Base-by-base conservation (phyloP, 495 filamentous ascomycete genomes). In the Lentithecium fluviatile region DNA sequence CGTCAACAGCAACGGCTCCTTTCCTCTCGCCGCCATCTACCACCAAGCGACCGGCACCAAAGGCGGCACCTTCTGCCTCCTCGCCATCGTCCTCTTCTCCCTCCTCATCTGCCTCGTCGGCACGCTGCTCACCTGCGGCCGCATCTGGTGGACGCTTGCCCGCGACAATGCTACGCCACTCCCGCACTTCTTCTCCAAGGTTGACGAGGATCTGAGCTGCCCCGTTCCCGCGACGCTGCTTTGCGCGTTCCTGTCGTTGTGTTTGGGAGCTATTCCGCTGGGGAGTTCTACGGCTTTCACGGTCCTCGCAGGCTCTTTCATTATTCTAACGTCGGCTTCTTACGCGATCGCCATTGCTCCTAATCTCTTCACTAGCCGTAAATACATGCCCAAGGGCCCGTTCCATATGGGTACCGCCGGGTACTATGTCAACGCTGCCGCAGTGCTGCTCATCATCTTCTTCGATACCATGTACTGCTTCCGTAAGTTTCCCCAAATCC, bases 11-110 rank as follows among this genome's bases (percentile, higher is more conserved):
- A 66, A 76, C 58, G 70, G 72, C 51, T 79, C 78, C 8, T 94
- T 90, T 71, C 90, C 90, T 0, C 79, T 93, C 5, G 84, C 88
- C 2, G 81, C 80, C 47, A 89, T 95, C 66, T 95, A 95, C 75
- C 71, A 67, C 7, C 90, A 95, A 74, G 87, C 89, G 0, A 93
- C 89, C 0, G 78, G 79, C 1, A 80, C 77, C 56, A 72, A 74
- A 6, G 85, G 82, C 6, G 82, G 79, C 37, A 71, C 78, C 0
- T 81, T 83, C 13, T 89, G 88, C 26, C 81, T 91, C 1, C 75
- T 92, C 26, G 77, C 91, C 64, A 79, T 93, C 46, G 73, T 87
- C 56, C 82, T 88, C 69, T 68, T 88, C 10, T 82, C 84, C 1
- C 83, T 84, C 17, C 64, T 88, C 57, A 78, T 85, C 53, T 83